Percentiles rank a stretch among this genome's conserved stretches.
These are phyloP conservation scores for Thelonectria discophora DNA, from an alignment of 2,329 filamentous ascomycete species.

Conservation along the genomic window DNA sequence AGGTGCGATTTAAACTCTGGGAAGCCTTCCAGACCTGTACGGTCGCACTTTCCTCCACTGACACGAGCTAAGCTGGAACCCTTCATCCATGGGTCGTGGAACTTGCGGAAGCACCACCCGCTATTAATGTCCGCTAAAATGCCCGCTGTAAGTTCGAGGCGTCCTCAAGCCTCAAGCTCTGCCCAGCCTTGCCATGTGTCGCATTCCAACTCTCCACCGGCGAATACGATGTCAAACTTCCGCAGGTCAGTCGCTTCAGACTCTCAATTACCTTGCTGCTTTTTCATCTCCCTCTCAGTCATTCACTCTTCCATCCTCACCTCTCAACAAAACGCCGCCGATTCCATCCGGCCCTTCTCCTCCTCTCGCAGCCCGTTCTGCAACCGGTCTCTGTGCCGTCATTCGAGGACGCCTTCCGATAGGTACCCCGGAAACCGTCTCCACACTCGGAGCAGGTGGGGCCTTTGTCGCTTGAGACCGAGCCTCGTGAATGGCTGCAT, in stretches of 20 bases:
- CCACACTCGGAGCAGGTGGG: conserved; percentile 36
- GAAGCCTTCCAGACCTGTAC: neutral
- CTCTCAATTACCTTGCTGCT: conserved; percentile 16
- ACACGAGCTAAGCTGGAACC: conserved; percentile 10
- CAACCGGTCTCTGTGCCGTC: conserved; percentile 37
- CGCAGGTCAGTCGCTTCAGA: neutral
- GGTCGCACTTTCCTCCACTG: conserved; percentile 13
- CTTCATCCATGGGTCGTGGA: too few relatives aligned
- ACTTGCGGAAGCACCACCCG: conserved; percentile 1
- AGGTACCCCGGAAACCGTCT: conserved; percentile 33
- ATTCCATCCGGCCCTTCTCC: conserved; percentile 32
- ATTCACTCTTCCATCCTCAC: neutral
- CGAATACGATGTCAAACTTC: too few relatives aligned
- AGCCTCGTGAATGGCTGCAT: conserved; percentile 18
- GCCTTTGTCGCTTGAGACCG: conserved; percentile 19
- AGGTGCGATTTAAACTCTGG: conserved; percentile 18
- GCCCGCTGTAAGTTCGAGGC: conserved; percentile 11
- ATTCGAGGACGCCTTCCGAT: conserved; percentile 39
- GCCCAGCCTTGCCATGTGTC: conserved; percentile 24
- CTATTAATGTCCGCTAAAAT: conserved; percentile 12
- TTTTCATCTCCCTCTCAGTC: neutral
- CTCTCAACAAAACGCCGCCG: conserved; percentile 20
- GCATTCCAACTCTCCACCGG: conserved; percentile 22
- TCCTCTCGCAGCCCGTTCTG: conserved; percentile 33
- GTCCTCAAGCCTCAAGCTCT: neutral